Base-by-base conservation (phyloP, 208 protist genomes). In the Acanthamoeba triangularis region DNA sequence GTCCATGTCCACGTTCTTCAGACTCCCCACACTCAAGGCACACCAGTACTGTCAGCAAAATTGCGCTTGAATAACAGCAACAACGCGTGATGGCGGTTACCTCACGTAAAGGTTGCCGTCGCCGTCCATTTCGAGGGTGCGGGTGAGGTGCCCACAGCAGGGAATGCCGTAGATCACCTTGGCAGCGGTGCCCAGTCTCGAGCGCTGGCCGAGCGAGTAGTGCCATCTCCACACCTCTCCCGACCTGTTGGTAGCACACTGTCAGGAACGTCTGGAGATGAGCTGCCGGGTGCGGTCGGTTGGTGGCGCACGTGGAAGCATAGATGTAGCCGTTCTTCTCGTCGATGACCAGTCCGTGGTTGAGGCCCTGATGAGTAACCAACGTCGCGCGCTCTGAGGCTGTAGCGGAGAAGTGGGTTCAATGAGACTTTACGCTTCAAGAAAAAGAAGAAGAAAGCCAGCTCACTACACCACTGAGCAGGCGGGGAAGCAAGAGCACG, bases 51-150 rank as follows among this genome's bases (percentile, higher is more conserved):
- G 49, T 54, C 14, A 54, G 49, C 14, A 54, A 18, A 10, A n/a
- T n/a, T n/a, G n/a, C n/a, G n/a, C n/a, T n/a, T n/a, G n/a, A n/a
- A n/a, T n/a, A 8, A n/a, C 23, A 65, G 14, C 16, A 18, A 65
- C 59, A n/a, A 61, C 54, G 20, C 37, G 1, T 41, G 37, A 1
- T 1, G 37, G 37, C 1, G n/a, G 44, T 41, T 30, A 91, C 84
- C 52, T 69, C 14, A 91, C 59, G 84, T 72, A 69, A 33, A 91
- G 84, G 56, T 69, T 44, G 30, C 84, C 84, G 1, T 72, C 56
- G 30, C 41, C 56, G 56, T 91, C 84, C 49, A 91, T 69, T n/a
- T 72, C 56, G 30, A 91, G 84, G 8, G 84, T 91, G n/a, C 84
- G 84, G 25, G 84, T 69, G 30, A 69, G 33, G 56, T 91, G 84